These are phyloP conservation scores for Escovopsis weberi DNA, from an alignment of 2,329 filamentous ascomycete genomes.

Conservation along the genomic window DNA sequence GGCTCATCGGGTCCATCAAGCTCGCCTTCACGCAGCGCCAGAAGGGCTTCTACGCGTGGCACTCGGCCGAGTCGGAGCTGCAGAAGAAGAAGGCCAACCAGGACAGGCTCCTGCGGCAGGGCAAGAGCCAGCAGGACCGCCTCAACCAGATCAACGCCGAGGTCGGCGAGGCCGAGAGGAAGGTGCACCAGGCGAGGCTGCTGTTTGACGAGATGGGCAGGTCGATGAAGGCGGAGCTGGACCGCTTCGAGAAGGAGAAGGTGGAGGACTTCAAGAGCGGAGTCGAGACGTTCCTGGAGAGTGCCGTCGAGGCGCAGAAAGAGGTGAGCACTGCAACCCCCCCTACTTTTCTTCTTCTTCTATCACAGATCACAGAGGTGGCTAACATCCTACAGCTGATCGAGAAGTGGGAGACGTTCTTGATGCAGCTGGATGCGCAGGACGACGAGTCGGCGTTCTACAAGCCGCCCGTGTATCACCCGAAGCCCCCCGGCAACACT, in stretches of 20 bases:
- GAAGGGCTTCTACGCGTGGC: slow-evolving; percentile 92
- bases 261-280: slow-evolving; percentile 98
- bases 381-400: slow-evolving; percentile 34
- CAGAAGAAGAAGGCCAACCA: slow-evolving; percentile 79
- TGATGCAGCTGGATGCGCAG: slow-evolving; percentile 89
- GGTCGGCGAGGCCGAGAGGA: slow-evolving; percentile 86
- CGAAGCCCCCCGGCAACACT: slow-evolving; percentile 40
- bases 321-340: slow-evolving; percentile 47
- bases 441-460: slow-evolving; percentile 65
- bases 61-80: slow-evolving; percentile 75
- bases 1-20: slow-evolving; percentile 89
- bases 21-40: slow-evolving; percentile 84
- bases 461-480: slow-evolving; percentile 42
- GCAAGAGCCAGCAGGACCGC: slow-evolving; percentile 89
- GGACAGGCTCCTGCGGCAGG: slow-evolving; percentile 89
- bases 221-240: slow-evolving; percentile 79
- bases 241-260: slow-evolving; percentile 91
- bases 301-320: slow-evolving; percentile 94
- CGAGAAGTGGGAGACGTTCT: slow-evolving; percentile 96
- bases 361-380: too few relatives aligned
- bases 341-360: background rate
- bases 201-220: slow-evolving; percentile 96
- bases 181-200: slow-evolving; percentile 76
- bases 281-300: slow-evolving; percentile 93
- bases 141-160: slow-evolving; percentile 86